Percentiles rank a stretch among this genome's conserved stretches.
phyloP scores from a whole-genome alignment of 306 rosid species.

The Benincasa hispida region DNA sequence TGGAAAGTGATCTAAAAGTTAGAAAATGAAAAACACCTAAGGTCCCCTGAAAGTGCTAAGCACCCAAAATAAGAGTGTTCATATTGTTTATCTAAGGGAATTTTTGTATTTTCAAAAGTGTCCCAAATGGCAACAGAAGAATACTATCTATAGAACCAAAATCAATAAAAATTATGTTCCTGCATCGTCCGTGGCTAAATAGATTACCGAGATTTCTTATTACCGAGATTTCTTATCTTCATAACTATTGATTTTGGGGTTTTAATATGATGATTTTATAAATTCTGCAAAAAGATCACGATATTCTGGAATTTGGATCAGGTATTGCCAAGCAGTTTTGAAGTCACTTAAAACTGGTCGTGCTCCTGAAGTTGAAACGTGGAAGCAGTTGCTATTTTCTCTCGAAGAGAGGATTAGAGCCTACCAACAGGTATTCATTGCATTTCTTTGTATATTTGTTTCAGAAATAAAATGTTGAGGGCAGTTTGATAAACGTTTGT shows the following conservation, averaged over 20 bases:
- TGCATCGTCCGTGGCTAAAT: neutral
- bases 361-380: slow-evolving; percentile 72
- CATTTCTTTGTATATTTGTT: neutral
- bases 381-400: slow-evolving; percentile 64
- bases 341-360: slow-evolving; percentile 80
- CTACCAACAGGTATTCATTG: slow-evolving; percentile 64
- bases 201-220: neutral
- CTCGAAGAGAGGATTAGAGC: slow-evolving; percentile 89
- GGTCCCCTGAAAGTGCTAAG: neutral
- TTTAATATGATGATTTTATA: neutral
- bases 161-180: neutral
- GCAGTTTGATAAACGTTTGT: neutral
- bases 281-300: slow-evolving; percentile 1
- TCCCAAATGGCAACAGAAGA: neutral
- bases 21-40: neutral
- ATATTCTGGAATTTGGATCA: slow-evolving; percentile 16
- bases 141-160: neutral
- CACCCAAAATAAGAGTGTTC: neutral
- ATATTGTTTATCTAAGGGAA: neutral
- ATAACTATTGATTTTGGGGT: neutral
- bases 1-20: neutral
- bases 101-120: neutral
- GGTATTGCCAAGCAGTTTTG: slow-evolving; percentile 80
- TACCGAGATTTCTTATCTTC: neutral
- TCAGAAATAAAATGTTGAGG: neutral